Conservation (phyloP, 108 stramenopile genomes). For the Fistulifera pelliculosa region DNA sequence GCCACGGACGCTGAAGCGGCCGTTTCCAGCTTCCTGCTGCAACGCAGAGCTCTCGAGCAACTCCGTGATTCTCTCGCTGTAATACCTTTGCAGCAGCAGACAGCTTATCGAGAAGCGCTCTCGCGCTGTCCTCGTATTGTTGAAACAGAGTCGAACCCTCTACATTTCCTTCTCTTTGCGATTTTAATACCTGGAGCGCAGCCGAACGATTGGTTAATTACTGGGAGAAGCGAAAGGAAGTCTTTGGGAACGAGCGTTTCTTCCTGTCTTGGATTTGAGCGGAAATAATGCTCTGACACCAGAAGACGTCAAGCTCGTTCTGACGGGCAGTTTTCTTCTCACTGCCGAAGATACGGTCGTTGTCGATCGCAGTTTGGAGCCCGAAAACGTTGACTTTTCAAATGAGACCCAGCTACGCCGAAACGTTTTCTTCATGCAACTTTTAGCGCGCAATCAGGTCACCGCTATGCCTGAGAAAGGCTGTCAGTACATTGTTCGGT, state of each 20-base stretch:
- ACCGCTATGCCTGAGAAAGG: too few relatives aligned
- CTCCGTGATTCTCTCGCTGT: not conserved
- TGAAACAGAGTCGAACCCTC: constrained; percentile 5
- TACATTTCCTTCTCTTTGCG: constrained; percentile 10
- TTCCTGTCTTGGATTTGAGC: not conserved
- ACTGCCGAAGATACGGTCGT: too few relatives aligned
- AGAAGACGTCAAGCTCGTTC: constrained; percentile 3
- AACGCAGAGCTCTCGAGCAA: not conserved
- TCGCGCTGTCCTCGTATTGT: not conserved
- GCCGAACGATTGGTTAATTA: constrained; percentile 9
- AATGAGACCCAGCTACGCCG: too few relatives aligned
- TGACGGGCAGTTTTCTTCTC: not conserved
- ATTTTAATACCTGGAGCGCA: constrained; percentile 6
- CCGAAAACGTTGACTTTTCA: too few relatives aligned
- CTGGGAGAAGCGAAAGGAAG: constrained; percentile 9
- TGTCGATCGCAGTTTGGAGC: too few relatives aligned
- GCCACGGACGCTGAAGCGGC: too few relatives aligned
- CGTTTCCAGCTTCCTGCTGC: not conserved
- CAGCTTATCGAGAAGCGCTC: constrained; percentile 3
- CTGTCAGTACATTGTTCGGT: too few relatives aligned
- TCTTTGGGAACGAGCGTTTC: constrained; percentile 14
- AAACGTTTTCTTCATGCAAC: too few relatives aligned
- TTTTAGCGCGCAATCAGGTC: too few relatives aligned
- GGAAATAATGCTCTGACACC: constrained; percentile 3
- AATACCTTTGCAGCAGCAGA: constrained; percentile 4